phyloP scores from a whole-genome alignment of 192 early-diverging fungal genomes.

The Coemansia sp. region DNA sequence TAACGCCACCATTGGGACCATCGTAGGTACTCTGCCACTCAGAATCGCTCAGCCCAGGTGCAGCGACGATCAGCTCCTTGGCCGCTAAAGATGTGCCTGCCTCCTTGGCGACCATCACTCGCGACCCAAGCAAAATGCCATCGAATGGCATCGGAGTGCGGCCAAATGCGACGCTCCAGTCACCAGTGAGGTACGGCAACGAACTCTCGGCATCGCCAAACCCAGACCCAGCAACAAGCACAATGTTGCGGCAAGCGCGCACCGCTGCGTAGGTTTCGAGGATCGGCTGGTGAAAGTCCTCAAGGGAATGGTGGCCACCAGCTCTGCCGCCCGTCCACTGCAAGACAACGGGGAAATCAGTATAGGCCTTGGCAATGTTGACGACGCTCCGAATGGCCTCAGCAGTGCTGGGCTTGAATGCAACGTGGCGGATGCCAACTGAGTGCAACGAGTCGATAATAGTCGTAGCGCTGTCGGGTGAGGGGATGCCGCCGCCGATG shows the following conservation, averaged over 20 bases:
- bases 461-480: conserved; percentile 82
- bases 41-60: conserved; percentile 78
- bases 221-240: conserved; percentile 89
- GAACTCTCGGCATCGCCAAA: conserved; percentile 89
- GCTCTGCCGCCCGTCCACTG: conserved; percentile 98
- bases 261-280: conserved; percentile 71
- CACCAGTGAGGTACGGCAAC: conserved; percentile 90
- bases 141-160: conserved; percentile 96
- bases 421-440: conserved; percentile 75
- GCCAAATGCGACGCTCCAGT: conserved; percentile 83
- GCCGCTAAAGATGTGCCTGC: conserved; percentile 72
- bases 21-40: conserved; percentile 88
- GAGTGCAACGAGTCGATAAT: conserved; percentile 75
- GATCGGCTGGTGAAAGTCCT: conserved; percentile 94
- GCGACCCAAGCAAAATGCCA: conserved; percentile 91
- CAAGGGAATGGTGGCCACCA: conserved; percentile 97
- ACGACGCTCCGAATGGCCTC: conserved; percentile 81
- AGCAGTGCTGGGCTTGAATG: conserved; percentile 87
- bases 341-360: conserved; percentile 86
- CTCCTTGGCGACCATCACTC: conserved; percentile 95
- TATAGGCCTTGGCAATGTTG: conserved; percentile 81
- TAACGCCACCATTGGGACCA: conserved; percentile 76
- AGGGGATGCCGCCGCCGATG: conserved; percentile 92
- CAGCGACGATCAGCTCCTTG: conserved; percentile 87
- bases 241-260: conserved; percentile 77